Conservation (phyloP, 2,329 filamentous ascomycete genomes). For the Aciculosporium take region DNA sequence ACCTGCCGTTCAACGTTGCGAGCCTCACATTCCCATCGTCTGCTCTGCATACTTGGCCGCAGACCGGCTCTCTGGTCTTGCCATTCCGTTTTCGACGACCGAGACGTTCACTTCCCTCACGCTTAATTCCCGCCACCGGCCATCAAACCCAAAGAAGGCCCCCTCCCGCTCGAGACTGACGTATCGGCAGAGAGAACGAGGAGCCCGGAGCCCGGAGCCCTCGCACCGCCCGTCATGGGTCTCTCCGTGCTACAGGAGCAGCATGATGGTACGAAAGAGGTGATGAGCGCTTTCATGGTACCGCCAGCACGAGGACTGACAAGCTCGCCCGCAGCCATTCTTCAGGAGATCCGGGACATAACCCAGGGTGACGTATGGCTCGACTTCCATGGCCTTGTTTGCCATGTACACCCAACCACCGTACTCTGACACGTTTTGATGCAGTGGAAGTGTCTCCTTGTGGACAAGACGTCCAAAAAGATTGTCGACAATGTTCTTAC, state of each 20-base stretch:
- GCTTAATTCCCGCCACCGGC: not conserved
- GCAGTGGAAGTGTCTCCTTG: constrained; percentile 92
- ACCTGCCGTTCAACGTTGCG: no score
- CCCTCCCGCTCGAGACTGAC: not conserved
- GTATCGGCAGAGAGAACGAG: not conserved
- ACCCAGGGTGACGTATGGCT: constrained; percentile 63
- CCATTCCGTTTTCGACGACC: no score
- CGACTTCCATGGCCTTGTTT: not conserved
- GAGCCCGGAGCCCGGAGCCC: constrained; percentile 7
- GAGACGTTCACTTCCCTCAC: no score
- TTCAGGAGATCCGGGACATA: constrained; percentile 51
- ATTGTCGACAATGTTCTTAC: constrained; percentile 83
- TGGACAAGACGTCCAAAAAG: constrained; percentile 72
- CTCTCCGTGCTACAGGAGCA: constrained; percentile 76
- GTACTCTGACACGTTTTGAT: no score
- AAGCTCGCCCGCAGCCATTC: constrained; percentile 16
- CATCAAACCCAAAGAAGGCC: not conserved
- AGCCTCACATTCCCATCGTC: no score
- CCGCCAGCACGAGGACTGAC: not conserved
- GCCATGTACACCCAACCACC: no score
- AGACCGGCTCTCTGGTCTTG: no score
- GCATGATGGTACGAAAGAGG: constrained; percentile 29
- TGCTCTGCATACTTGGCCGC: no score
- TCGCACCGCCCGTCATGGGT: constrained; percentile 48
- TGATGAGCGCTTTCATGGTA: not conserved